Conservation (phyloP, 2,329 filamentous ascomycete genomes). For the Pseudogymnoascus sp. region DNA sequence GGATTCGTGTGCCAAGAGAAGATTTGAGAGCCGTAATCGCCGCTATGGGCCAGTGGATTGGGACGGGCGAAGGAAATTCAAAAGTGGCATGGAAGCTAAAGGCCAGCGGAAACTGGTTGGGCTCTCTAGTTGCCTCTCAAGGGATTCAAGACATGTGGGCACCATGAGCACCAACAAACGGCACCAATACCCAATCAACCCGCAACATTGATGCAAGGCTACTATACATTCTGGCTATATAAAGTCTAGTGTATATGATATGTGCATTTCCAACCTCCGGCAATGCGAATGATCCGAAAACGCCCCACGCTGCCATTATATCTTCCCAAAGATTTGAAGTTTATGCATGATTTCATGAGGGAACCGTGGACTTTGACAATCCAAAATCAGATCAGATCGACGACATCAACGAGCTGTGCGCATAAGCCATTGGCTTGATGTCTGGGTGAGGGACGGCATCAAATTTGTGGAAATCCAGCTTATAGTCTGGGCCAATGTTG, state of each 20-base stretch:
- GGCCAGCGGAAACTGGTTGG: slow-evolving; percentile 57
- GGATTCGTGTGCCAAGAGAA: slow-evolving; percentile 55
- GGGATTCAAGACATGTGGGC: background rate
- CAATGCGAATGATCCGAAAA: slow-evolving; percentile 8
- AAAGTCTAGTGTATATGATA: slow-evolving; percentile 8
- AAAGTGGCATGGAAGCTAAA: slow-evolving; percentile 41
- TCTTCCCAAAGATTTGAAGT: slow-evolving; percentile 6
- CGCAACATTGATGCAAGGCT: background rate
- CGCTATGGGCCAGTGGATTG: slow-evolving; percentile 57
- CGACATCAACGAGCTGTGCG: slow-evolving; percentile 72
- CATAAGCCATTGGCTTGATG: slow-evolving; percentile 92
- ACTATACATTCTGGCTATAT: slow-evolving; percentile 9
- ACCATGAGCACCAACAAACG: background rate
- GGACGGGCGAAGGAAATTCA: slow-evolving; percentile 29
- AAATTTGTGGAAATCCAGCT: slow-evolving; percentile 87
- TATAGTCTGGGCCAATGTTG: slow-evolving; percentile 87
- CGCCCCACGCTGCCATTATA: slow-evolving; percentile 7
- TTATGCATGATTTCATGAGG: slow-evolving; percentile 8
- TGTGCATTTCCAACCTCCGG: slow-evolving; percentile 5
- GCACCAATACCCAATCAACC: background rate
- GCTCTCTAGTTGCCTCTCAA: slow-evolving; percentile 43
- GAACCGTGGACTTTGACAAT: background rate
- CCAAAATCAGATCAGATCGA: slow-evolving; percentile 52
- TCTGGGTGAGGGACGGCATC: slow-evolving; percentile 94
- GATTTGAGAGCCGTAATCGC: slow-evolving; percentile 54